Evolutionary conservation across 2,329 filamentous ascomycete species (phyloP).

Genomic region (Ampelomyces quisqualis): DNA sequence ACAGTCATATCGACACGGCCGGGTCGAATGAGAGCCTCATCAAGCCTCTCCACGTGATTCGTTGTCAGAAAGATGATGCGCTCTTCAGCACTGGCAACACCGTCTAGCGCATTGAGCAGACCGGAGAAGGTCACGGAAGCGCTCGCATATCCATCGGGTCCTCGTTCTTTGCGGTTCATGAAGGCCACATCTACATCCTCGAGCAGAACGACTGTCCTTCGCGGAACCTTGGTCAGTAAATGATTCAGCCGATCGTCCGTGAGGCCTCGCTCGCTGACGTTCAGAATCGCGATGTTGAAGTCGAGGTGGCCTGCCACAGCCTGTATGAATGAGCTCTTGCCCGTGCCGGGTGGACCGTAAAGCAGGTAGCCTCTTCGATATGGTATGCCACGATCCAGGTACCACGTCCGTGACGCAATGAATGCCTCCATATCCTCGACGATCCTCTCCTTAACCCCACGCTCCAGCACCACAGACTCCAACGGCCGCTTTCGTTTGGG

Average conservation of each 20-base stretch:
- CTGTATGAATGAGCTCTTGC: conserved; percentile 95
- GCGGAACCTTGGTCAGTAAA: conserved; percentile 80
- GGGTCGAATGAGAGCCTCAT: conserved; percentile 84
- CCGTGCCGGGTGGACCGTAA: conserved; percentile 85
- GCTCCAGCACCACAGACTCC: conserved; percentile 81
- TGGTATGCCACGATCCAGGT: conserved; percentile 89
- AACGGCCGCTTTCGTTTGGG: conserved; percentile 84
- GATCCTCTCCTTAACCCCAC: conserved; percentile 79
- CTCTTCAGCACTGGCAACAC: conserved; percentile 92
- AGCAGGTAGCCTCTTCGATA: conserved; percentile 88
- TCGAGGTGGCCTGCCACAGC: conserved; percentile 89
- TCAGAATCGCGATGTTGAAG: conserved; percentile 89
- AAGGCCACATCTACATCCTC: conserved; percentile 94
- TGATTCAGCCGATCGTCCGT: conserved; percentile 88
- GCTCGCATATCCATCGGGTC: conserved; percentile 80
- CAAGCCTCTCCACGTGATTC: conserved; percentile 87
- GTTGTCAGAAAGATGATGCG: conserved; percentile 91
- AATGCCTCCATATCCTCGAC: conserved; percentile 82
- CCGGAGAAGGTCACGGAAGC: conserved; percentile 94
- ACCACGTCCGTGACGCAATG: conserved; percentile 77
- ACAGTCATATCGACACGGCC: conserved; percentile 93
- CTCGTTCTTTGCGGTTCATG: conserved; percentile 73
- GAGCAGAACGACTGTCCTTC: conserved; percentile 76
- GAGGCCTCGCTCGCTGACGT: conserved; percentile 83
- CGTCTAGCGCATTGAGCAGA: conserved; percentile 70